These are phyloP conservation scores for Alternaria panax DNA, from an alignment of 2,329 filamentous ascomycete species.

Conservation along the genomic window DNA sequence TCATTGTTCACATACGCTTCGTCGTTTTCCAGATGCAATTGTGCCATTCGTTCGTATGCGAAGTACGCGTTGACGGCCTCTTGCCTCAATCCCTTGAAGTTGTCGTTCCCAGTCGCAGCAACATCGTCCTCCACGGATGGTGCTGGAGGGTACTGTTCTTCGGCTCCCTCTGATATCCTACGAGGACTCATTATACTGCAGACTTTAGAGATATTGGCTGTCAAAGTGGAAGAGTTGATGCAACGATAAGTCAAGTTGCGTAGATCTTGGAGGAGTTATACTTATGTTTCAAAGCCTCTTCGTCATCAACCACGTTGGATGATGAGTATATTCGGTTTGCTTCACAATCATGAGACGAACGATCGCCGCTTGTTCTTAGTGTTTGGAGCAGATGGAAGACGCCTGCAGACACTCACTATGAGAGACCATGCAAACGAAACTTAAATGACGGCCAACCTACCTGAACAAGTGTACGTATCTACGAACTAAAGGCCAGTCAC, in stretches of 20 bases:
- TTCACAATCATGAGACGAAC: background rate
- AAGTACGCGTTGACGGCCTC: background rate
- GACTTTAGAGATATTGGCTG: too few relatives aligned
- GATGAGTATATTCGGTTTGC: background rate
- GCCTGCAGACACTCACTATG: background rate
- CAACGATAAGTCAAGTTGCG: background rate
- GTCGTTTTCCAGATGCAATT: background rate
- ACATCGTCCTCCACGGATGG: background rate
- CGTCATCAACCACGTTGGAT: background rate
- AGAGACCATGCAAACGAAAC: background rate
- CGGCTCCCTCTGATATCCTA: background rate
- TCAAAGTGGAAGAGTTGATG: background rate
- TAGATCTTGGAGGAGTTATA: background rate
- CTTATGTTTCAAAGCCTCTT: background rate
- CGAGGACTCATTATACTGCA: background rate
- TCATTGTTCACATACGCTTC: background rate
- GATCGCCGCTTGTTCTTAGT: background rate
- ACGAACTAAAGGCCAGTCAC: too few relatives aligned
- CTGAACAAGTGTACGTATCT: background rate
- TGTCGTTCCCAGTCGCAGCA: background rate
- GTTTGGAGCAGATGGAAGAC: background rate
- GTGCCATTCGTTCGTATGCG: background rate
- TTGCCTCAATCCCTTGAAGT: background rate
- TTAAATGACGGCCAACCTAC: too few relatives aligned
- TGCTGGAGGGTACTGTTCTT: background rate